Conservation (phyloP, 2,329 filamentous ascomycete species). For the Cladosporium austrohemisphaericum region DNA sequence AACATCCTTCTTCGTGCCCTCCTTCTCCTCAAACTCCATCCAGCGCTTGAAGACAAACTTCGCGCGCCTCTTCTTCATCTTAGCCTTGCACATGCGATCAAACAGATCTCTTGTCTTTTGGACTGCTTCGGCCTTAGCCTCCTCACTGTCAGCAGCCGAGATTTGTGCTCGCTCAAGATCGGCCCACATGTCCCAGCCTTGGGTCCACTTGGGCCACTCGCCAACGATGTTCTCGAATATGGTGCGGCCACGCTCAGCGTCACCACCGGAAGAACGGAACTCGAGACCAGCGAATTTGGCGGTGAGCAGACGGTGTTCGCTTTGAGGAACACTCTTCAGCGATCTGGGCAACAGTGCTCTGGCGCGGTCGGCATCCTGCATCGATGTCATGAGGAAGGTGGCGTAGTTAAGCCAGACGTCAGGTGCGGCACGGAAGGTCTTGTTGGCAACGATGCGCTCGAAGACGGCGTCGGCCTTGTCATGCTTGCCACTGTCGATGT, state of each 20-base stretch:
- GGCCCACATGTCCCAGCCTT: slow-evolving; percentile 88
- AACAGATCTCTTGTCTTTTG: slow-evolving; percentile 63
- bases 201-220: slow-evolving; percentile 82
- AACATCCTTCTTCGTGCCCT: slow-evolving; percentile 65
- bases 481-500: slow-evolving; percentile 84
- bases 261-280: slow-evolving; percentile 77
- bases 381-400: slow-evolving; percentile 78
- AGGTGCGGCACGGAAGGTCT: slow-evolving; percentile 68
- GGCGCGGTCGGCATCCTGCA: slow-evolving; percentile 66
- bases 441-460: slow-evolving; percentile 82
- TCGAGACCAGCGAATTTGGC: slow-evolving; percentile 88
- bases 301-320: slow-evolving; percentile 69
- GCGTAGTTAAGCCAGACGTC: slow-evolving; percentile 93
- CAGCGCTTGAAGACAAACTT: slow-evolving; percentile 89
- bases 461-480: slow-evolving; percentile 86
- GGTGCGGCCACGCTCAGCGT: slow-evolving; percentile 86
- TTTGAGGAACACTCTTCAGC: slow-evolving; percentile 71
- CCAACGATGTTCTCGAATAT: slow-evolving; percentile 86
- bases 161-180: slow-evolving; percentile 64
- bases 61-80: slow-evolving; percentile 76
- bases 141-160: slow-evolving; percentile 18
- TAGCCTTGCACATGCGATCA: slow-evolving; percentile 64
- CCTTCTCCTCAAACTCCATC: slow-evolving; percentile 76
- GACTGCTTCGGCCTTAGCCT: slow-evolving; percentile 53
- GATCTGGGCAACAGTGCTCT: slow-evolving; percentile 78